phyloP scores from a whole-genome alignment of 495 filamentous ascomycete genomes.

The Xylaria nigripes region DNA sequence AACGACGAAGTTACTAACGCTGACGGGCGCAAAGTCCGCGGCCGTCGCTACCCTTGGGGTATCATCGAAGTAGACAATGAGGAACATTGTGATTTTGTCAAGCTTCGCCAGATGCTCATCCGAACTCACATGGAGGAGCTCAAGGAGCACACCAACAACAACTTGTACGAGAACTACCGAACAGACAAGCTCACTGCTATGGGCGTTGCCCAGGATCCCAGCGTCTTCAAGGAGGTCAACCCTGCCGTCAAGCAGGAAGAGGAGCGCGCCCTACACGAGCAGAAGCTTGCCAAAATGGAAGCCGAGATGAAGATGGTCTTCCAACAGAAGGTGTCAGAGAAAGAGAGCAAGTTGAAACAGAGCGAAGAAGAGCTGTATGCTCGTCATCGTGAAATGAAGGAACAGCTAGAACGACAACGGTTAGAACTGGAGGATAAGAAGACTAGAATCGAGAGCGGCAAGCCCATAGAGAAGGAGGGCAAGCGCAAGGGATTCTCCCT shows the following conservation, averaged over 20 bases:
- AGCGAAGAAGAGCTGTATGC: constrained; percentile 98
- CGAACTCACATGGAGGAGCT: constrained; percentile 99
- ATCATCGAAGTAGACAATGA: constrained; percentile 99
- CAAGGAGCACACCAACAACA: constrained; percentile 99
- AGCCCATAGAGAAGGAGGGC: constrained; percentile 94
- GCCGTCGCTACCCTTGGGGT: constrained; percentile 96
- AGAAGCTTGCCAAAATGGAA: constrained; percentile 99
- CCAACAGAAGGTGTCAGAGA: constrained; percentile 99
- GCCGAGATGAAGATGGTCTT: constrained; percentile 99
- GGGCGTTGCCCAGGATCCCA: constrained; percentile 96
- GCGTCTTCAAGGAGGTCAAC: constrained; percentile 99
- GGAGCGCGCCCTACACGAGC: constrained; percentile 93
- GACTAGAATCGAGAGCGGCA: constrained; percentile 78
- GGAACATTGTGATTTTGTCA: constrained; percentile 99
- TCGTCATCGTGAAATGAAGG: constrained; percentile 98
- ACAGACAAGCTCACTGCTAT: constrained; percentile 97
- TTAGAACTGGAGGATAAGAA: constrained; percentile 97
- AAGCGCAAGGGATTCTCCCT: constrained; percentile 97
- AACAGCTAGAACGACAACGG: constrained; percentile 91
- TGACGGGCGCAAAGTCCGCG: constrained; percentile 92
- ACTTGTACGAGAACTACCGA: constrained; percentile 97
- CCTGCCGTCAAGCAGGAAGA: constrained; percentile 99
- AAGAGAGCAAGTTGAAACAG: constrained; percentile 98
- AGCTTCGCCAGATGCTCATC: constrained; percentile 98
- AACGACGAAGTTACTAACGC: constrained; percentile 83